Conservation (phyloP, 352 stramenopile genomes). For the Blastocystis sp. region DNA sequence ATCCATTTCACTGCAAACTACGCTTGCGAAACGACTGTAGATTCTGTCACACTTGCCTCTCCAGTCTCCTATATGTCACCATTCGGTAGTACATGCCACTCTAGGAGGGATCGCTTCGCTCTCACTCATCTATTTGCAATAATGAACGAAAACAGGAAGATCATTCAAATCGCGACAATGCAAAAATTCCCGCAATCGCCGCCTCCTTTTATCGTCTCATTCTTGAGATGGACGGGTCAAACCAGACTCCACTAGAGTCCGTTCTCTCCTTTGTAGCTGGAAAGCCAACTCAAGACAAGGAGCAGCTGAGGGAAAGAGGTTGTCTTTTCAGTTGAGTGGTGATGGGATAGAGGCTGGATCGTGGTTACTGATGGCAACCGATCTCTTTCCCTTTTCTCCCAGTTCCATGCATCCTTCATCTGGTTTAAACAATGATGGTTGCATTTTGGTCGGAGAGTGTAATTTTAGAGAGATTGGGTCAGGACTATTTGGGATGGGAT, state of each 20-base stretch:
- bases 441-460: neutral
- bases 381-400: slow-evolving; percentile 51
- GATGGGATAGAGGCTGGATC: slow-evolving; percentile 6
- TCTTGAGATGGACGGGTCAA: neutral
- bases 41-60: no score
- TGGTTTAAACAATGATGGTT: neutral
- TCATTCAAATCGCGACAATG: neutral
- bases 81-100: no score
- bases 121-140: no score
- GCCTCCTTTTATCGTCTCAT: neutral
- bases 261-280: slow-evolving; percentile 30
- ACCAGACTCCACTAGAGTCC: slow-evolving; percentile 4
- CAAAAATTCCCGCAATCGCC: neutral
- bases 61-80: no score
- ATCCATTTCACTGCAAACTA: no score
- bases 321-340: neutral
- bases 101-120: no score
- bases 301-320: slow-evolving; percentile 22
- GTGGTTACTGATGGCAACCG: slow-evolving; percentile 52
- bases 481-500: slow-evolving; percentile 47
- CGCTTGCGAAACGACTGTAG: no score
- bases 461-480: neutral
- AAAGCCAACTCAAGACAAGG: neutral
- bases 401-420: neutral
- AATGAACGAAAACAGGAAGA: no score